These are phyloP conservation scores for Claviceps sp. DNA, from an alignment of 2,329 filamentous ascomycete species.

Conservation along the genomic window DNA sequence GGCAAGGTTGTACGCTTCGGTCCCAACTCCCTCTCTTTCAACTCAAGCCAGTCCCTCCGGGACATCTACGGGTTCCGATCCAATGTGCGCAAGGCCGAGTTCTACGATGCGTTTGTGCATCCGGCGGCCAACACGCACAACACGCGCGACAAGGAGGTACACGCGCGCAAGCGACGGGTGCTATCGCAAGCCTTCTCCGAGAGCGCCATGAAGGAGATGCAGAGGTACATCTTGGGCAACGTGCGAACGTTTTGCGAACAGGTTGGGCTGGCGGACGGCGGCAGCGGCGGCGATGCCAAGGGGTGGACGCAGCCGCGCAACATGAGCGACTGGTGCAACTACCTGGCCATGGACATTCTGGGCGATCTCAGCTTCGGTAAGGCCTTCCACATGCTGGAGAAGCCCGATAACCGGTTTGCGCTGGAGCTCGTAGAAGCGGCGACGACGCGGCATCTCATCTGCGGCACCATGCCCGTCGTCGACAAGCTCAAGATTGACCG, in stretches of 20 bases:
- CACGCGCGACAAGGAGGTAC: constrained; percentile 51
- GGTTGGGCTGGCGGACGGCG: constrained; percentile 27
- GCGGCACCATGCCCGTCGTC: constrained; percentile 57
- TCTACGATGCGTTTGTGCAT: constrained; percentile 61
- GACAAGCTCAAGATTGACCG: constrained; percentile 54
- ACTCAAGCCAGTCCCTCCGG: constrained; percentile 54
- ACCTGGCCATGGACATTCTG: constrained; percentile 49
- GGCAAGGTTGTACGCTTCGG: constrained; percentile 61
- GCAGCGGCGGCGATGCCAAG: constrained; percentile 30
- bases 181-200: constrained; percentile 61
- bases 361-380: constrained; percentile 49
- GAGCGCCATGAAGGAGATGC: constrained; percentile 51
- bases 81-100: constrained; percentile 54
- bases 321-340: constrained; percentile 51
- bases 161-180: constrained; percentile 58
- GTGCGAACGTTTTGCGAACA: constrained; percentile 52
- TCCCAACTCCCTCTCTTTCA: constrained; percentile 66
- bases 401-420: constrained; percentile 48
- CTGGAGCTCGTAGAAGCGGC: constrained; percentile 54
- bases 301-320: constrained; percentile 46
- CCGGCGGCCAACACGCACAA: constrained; percentile 63
- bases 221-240: constrained; percentile 52
- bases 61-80: constrained; percentile 51
- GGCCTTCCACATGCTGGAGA: constrained; percentile 48
- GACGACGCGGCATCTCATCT: constrained; percentile 55